Evolutionary conservation across 441 rosid genomes (phyloP).

Genomic region (Codiaeum variegatum): DNA sequence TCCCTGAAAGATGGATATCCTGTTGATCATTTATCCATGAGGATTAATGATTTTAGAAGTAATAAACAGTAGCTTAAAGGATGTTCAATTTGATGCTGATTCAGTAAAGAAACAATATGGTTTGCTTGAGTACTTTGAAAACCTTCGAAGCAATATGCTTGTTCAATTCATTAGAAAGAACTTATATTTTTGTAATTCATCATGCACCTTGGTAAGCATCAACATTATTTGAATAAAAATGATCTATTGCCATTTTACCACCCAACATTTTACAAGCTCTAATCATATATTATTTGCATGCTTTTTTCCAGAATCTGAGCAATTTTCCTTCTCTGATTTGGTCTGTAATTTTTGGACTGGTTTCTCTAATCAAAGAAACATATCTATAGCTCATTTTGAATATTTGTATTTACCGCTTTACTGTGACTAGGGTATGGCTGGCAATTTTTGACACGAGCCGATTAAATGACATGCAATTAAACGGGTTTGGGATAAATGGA

Average conservation of each 20-base stretch:
- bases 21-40: neutral
- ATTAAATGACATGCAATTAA: too few relatives aligned
- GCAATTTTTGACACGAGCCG: too few relatives aligned
- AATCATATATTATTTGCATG: neutral
- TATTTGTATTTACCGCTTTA: too few relatives aligned
- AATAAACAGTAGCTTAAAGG: too few relatives aligned
- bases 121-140: neutral
- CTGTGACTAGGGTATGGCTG: too few relatives aligned
- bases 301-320: neutral
- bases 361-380: neutral
- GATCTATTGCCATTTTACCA: neutral
- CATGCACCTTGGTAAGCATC: neutral
- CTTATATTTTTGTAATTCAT: neutral
- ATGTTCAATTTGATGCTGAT: too few relatives aligned
- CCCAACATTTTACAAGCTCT: neutral
- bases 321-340: neutral
- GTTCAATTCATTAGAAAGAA: too few relatives aligned
- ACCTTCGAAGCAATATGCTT: neutral
- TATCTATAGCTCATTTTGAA: too few relatives aligned
- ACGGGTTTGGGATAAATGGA: too few relatives aligned
- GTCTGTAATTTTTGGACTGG: neutral
- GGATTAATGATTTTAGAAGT: neutral
- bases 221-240: neutral
- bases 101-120: too few relatives aligned
- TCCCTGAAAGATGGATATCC: neutral